Conservation (phyloP, 208 protist species). For the Angomonas desouzai region DNA sequence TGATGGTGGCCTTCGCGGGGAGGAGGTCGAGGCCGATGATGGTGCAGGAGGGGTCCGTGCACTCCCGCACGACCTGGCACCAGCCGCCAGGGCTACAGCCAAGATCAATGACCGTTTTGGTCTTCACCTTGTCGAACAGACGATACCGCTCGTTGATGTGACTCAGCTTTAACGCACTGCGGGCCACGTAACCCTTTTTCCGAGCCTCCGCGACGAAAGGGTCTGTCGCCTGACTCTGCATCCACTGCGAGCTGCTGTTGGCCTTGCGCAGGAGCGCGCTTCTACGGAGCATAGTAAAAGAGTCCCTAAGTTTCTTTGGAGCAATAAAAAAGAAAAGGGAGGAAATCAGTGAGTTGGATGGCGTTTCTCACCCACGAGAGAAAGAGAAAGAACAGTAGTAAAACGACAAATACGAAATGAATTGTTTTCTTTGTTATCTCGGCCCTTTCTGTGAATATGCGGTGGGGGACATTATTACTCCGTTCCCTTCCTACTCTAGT, state of each 20-base stretch:
- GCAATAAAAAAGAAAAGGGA: neutral
- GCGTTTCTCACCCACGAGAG: too few relatives aligned
- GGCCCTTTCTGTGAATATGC: conserved; percentile 5
- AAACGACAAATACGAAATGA: too few relatives aligned
- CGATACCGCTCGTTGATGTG: conserved; percentile 66
- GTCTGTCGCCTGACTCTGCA: conserved; percentile 56
- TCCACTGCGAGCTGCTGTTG: conserved; percentile 41
- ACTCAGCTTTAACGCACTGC: conserved; percentile 76
- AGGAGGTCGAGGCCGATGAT: conserved; percentile 76
- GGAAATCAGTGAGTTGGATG: neutral
- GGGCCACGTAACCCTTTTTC: conserved; percentile 64
- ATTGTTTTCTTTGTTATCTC: too few relatives aligned
- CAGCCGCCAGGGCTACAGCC: conserved; percentile 85
- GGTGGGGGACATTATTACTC: neutral
- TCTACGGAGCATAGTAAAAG: neutral
- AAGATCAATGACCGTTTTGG: conserved; percentile 64
- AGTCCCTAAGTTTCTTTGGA: neutral
- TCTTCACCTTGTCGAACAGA: conserved; percentile 41
- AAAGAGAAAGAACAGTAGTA: too few relatives aligned
- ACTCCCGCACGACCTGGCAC: conserved; percentile 78
- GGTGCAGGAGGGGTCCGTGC: conserved; percentile 47
- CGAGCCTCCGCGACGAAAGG: conserved; percentile 62
- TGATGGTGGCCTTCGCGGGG: conserved; percentile 38
- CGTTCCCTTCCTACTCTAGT: conserved; percentile 18
- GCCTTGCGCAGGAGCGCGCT: neutral